Evolutionary conservation across 805 yeast species (phyloP).

Genomic region (Schizosaccharomyces cryophilus): DNA sequence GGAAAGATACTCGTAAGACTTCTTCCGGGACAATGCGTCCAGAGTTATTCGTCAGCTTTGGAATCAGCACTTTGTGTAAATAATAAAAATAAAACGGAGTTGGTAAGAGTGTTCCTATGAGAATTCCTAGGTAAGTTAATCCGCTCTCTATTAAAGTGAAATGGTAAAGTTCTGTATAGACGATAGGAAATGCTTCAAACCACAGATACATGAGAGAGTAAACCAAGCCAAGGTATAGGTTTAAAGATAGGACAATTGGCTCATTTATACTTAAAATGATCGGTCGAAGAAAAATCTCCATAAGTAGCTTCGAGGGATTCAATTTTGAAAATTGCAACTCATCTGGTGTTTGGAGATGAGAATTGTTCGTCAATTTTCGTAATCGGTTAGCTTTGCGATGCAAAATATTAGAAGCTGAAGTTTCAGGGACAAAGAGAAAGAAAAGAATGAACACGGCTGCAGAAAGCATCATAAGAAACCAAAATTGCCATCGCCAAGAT

Average conservation of each 20-base stretch:
- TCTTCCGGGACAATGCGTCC: slow-evolving; percentile 18
- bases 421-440: slow-evolving; percentile 25
- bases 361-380: slow-evolving; percentile 23
- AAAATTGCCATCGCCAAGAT: slow-evolving; percentile 22
- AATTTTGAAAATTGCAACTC: slow-evolving; percentile 1
- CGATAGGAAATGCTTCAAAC: slow-evolving; percentile 40
- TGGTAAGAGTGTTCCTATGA: slow-evolving; percentile 24
- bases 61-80: slow-evolving; percentile 4
- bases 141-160: slow-evolving; percentile 28
- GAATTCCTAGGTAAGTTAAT: slow-evolving; percentile 22
- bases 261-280: slow-evolving; percentile 24
- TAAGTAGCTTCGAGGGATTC: slow-evolving; percentile 5
- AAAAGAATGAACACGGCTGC: slow-evolving; percentile 17
- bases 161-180: slow-evolving; percentile 21
- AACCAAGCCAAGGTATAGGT: slow-evolving; percentile 26
- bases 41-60: slow-evolving; percentile 8
- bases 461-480: slow-evolving; percentile 15
- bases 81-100: slow-evolving; percentile 7
- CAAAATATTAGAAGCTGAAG: slow-evolving; percentile 23
- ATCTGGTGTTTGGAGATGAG: slow-evolving; percentile 18
- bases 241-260: slow-evolving; percentile 30
- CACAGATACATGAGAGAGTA: slow-evolving; percentile 31
- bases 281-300: slow-evolving; percentile 16
- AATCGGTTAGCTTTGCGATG: slow-evolving; percentile 26
- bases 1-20: slow-evolving; percentile 12